Percentiles rank a stretch among this genome's conserved stretches.
Evolutionary conservation across 1,284 basidiomycete species (phyloP).

Genomic region (Cerrena zonata): DNA sequence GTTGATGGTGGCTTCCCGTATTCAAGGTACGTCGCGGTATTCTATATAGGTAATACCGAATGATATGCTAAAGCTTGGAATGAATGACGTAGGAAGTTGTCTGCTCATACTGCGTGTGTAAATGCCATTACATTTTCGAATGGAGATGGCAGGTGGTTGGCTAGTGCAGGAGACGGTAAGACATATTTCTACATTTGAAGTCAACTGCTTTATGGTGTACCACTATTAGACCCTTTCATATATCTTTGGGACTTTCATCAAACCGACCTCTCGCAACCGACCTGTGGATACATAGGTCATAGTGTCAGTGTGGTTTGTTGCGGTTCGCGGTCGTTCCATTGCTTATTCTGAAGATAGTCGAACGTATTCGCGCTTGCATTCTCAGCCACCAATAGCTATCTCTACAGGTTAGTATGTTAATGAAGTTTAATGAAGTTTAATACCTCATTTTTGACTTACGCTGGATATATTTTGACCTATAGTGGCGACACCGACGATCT

Average conservation of each 20-base stretch:
- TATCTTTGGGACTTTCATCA: slow-evolving; percentile 69
- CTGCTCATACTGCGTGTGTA: slow-evolving; percentile 63
- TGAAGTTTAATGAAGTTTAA: too few species aligned
- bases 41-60: too few species aligned
- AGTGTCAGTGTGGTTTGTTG: slow-evolving; percentile 30
- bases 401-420: slow-evolving; percentile 53
- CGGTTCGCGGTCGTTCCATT: background rate
- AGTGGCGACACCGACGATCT: slow-evolving; percentile 61
- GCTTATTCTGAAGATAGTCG: slow-evolving; percentile 33
- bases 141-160: slow-evolving; percentile 60
- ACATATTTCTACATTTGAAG: background rate
- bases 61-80: background rate
- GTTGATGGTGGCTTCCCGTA: slow-evolving; percentile 38
- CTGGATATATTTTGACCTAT: background rate
- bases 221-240: slow-evolving; percentile 50
- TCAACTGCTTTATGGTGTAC: background rate
- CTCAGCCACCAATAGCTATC: slow-evolving; percentile 53
- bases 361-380: slow-evolving; percentile 69
- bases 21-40: slow-evolving; percentile 39
- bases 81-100: slow-evolving; percentile 41
- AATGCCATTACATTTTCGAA: slow-evolving; percentile 64
- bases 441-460: too few species aligned
- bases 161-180: slow-evolving; percentile 72
- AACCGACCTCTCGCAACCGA: slow-evolving; percentile 46
- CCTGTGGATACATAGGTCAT: slow-evolving; percentile 44